These are phyloP conservation scores for Chrysoporthe cubensis DNA, from an alignment of 2,329 filamentous ascomycete species.

Conservation along the genomic window DNA sequence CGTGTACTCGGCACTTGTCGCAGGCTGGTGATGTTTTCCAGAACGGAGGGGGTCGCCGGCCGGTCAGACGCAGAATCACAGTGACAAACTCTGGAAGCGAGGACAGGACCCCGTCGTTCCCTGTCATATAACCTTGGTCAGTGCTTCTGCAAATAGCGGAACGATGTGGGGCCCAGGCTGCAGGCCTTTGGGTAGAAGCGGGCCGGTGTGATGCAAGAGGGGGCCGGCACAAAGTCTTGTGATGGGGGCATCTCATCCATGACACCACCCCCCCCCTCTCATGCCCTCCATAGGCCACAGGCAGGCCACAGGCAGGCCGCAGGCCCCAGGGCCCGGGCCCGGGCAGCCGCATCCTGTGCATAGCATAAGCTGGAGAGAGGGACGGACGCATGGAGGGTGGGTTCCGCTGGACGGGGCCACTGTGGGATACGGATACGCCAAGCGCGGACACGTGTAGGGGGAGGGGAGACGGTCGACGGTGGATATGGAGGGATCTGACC, in stretches of 20 bases:
- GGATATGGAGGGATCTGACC: not conserved
- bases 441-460: not conserved
- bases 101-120: constrained; percentile 18
- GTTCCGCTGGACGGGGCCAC: not conserved
- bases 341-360: not conserved
- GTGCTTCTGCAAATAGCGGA: constrained; percentile 27
- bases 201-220: constrained; percentile 30
- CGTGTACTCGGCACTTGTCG: constrained; percentile 20
- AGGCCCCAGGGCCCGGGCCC: not conserved
- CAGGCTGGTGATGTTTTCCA: constrained; percentile 15
- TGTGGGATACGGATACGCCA: not conserved
- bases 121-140: constrained; percentile 29
- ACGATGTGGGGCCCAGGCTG: constrained; percentile 26
- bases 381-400: not conserved
- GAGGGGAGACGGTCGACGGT: not conserved
- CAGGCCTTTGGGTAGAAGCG: constrained; percentile 28
- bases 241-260: not conserved
- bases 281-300: too few species aligned
- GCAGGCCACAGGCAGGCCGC: too few species aligned
- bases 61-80: constrained; percentile 16
- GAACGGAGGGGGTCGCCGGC: constrained; percentile 17
- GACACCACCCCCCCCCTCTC: not conserved
- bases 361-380: not conserved
- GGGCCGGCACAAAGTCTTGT: constrained; percentile 19
- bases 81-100: constrained; percentile 20